phyloP scores from a whole-genome alignment of 768 basidiomycete genomes.

The Leccinum imitatum region DNA sequence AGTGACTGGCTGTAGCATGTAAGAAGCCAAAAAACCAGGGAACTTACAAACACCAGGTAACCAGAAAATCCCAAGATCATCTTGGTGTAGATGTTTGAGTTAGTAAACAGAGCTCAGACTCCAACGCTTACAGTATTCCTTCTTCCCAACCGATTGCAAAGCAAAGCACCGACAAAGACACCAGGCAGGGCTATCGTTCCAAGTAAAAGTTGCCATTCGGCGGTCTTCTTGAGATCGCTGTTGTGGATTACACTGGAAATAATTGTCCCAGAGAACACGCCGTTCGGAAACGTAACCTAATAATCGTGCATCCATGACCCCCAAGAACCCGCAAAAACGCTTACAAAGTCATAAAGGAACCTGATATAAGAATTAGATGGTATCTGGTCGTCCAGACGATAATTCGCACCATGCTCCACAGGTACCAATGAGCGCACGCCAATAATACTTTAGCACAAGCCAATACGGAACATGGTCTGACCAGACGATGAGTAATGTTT shows the following conservation, averaged over 20 bases:
- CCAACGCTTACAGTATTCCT: conserved; percentile 49
- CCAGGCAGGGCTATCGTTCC: conserved; percentile 64
- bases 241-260: conserved; percentile 64
- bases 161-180: conserved; percentile 47
- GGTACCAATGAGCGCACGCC: conserved; percentile 68
- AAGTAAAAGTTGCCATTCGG: conserved; percentile 70
- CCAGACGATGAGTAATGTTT: conserved; percentile 5
- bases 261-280: conserved; percentile 66
- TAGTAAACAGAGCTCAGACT: background rate
- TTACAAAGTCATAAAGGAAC: conserved; percentile 71
- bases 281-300: conserved; percentile 70
- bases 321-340: background rate
- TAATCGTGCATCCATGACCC: background rate
- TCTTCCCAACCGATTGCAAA: conserved; percentile 55
- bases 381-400: background rate
- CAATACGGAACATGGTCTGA: conserved; percentile 58
- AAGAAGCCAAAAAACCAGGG: background rate
- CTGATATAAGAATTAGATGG: conserved; percentile 30
- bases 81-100: conserved; percentile 30
- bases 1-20: background rate
- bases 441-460: conserved; percentile 61
- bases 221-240: conserved; percentile 54
- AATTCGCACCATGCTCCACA: conserved; percentile 61
- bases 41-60: conserved; percentile 58
- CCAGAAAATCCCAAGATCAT: conserved; percentile 70